Evolutionary conservation across 2,329 filamentous ascomycete genomes (phyloP).

Genomic region (Sordariomycetes sp.): DNA sequence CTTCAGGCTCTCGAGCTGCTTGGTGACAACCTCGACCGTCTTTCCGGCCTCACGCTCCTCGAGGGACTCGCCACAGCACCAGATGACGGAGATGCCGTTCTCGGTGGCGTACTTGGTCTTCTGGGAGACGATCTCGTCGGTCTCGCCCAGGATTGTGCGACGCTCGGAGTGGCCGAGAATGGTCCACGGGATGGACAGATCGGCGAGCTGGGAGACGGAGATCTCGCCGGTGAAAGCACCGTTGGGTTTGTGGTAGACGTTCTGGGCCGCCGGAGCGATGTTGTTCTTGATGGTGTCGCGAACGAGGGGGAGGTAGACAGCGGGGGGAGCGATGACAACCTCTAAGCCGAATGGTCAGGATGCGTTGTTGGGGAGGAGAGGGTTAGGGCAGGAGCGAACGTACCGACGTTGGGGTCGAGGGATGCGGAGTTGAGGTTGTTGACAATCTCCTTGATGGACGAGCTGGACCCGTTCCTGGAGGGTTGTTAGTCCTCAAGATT

Average conservation of each 20-base stretch:
- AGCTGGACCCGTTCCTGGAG: constrained; percentile 84
- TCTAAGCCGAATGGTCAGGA: constrained; percentile 40
- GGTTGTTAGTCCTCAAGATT: constrained; percentile 2
- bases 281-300: constrained; percentile 67
- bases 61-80: constrained; percentile 94
- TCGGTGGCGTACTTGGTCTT: constrained; percentile 94
- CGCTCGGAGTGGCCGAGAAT: constrained; percentile 95
- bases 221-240: constrained; percentile 97
- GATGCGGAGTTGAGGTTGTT: constrained; percentile 78
- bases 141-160: constrained; percentile 80
- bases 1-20: constrained; percentile 78
- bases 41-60: constrained; percentile 81
- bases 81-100: constrained; percentile 81
- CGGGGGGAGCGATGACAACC: constrained; percentile 87
- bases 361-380: not conserved
- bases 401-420: constrained; percentile 68
- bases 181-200: constrained; percentile 80
- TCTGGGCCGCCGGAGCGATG: constrained; percentile 86
- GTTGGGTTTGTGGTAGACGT: constrained; percentile 94
- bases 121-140: constrained; percentile 73
- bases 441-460: constrained; percentile 87
- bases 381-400: constrained; percentile 17
- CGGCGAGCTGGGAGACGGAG: constrained; percentile 82
- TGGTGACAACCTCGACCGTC: constrained; percentile 79
- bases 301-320: constrained; percentile 82